Base-by-base conservation (phyloP, 768 basidiomycete genomes). In the Heimioporus sp. region DNA sequence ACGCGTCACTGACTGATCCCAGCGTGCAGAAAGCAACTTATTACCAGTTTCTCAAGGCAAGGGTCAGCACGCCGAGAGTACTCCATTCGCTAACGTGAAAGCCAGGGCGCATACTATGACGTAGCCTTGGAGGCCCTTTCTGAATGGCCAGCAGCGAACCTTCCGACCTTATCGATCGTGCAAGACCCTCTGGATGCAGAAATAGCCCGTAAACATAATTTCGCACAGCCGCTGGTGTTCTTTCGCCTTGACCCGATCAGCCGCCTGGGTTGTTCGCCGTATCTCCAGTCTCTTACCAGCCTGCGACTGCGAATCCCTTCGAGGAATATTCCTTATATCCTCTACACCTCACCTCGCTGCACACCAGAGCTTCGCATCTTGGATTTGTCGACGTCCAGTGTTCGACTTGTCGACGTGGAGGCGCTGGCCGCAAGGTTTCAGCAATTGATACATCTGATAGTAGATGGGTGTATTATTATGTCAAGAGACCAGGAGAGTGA, bases 151-250 rank as follows among this genome's bases (percentile, higher is more conserved):
- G 19, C 63, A 11, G 43, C 49, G 10, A 56, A 67, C 15, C 65
- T 86, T 2, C 69, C 73, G 1, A 67, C 69, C 0, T 60, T 88
- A 3, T 88, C 86, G 4, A 78, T 90, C 43, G 72, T 87, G 11
- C 87, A 90, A 68, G 87, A 89, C 54, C 77, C 82, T 2, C 67
- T 82, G 4, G 74, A 78, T 36, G 62, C 73, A 2, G 67, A 71
- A 28, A 63, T 74, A 32, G 72, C 72, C 13, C 65, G 59, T 6
- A 65, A 38, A 31, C 54, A 58, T 15, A 59, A 71, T 34, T 87
- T 88, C 54, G 94, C 93, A 1, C 94, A 96, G 61, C 94, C 94
- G 1, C 77, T 97, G 56, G 90, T 92, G 3, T 92, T 94, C 71
- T 89, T 89, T 66, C 79, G 78, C 38, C 73, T 96, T 49, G 80